phyloP scores from a whole-genome alignment of 2,329 filamentous ascomycete genomes.

The Penicillium janthinellum region DNA sequence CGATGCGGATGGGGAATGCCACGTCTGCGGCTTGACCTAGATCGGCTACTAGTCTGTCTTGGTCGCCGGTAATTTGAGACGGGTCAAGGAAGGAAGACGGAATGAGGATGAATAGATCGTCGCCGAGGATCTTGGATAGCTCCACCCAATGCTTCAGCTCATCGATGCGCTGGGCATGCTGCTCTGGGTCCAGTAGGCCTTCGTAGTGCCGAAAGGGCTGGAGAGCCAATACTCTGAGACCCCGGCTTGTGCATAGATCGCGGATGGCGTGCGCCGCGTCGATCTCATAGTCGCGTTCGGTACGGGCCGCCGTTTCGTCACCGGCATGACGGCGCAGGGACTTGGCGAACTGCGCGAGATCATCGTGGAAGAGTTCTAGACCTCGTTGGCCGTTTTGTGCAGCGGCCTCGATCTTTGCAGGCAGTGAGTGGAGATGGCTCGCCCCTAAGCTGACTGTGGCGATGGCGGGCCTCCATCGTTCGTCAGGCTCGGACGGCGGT shows the following conservation, averaged over 20 bases:
- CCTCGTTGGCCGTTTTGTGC: conserved; percentile 52
- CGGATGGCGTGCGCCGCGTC: conserved; percentile 57
- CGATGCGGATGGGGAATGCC: conserved; percentile 44
- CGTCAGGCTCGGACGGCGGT: conserved; percentile 11
- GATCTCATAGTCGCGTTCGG: conserved; percentile 59
- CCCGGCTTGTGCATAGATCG: conserved; percentile 54
- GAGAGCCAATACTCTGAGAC: conserved; percentile 64
- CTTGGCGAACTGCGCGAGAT: conserved; percentile 64
- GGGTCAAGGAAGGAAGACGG: conserved; percentile 27
- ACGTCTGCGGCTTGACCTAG: conserved; percentile 24
- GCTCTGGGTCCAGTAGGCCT: conserved; percentile 42
- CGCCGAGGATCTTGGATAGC: conserved; percentile 22
- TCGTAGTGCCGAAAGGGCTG: conserved; percentile 75
- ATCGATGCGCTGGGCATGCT: conserved; percentile 21
- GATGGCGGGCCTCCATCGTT: conserved; percentile 25
- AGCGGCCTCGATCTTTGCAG: conserved; percentile 36
- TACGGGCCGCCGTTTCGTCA: conserved; percentile 1
- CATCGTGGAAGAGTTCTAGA: conserved; percentile 71
- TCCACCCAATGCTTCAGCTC: conserved; percentile 26
- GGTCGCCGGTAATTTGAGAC: conserved; percentile 22
- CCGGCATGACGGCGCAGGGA: conserved; percentile 40
- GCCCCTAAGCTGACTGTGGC: conserved; percentile 27
- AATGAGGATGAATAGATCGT: conserved; percentile 26
- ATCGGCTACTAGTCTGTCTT: conserved; percentile 21
- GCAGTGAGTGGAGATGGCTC: conserved; percentile 20